phyloP scores from a whole-genome alignment of 1,139 yeast genomes.

The Taphrina pruni region DNA sequence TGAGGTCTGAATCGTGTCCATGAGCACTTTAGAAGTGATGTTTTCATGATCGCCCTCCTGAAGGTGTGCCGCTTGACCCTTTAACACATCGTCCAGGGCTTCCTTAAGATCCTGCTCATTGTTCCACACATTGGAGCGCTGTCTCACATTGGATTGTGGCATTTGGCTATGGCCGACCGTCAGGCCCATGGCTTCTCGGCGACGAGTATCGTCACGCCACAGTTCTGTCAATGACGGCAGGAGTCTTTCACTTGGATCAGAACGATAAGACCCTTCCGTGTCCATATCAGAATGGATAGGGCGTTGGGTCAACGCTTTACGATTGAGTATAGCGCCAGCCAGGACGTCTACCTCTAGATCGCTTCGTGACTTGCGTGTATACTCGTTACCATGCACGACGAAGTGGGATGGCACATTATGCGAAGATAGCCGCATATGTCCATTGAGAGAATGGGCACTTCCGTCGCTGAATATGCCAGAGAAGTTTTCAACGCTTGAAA shows the following conservation, averaged over 20 bases:
- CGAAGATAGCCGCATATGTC: conserved; percentile 11
- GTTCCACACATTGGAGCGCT: conserved; percentile 36
- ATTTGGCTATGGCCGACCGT: conserved; percentile 4
- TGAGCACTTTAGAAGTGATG: neutral
- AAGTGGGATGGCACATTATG: conserved; percentile 39
- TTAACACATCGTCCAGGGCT: conserved; percentile 20
- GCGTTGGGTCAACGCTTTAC: conserved; percentile 57
- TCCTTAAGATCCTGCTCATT: conserved; percentile 32
- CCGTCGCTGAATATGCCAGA: conserved; percentile 11
- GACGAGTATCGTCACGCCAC: conserved; percentile 65
- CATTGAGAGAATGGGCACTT: conserved; percentile 37
- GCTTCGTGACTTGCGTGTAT: conserved; percentile 64
- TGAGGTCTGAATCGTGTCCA: conserved; percentile 12
- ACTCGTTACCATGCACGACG: conserved; percentile 46
- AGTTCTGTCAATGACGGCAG: conserved; percentile 67
- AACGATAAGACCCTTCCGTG: conserved; percentile 51
- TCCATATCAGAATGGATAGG: conserved; percentile 60
- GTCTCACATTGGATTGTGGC: conserved; percentile 39
- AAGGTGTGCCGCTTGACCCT: neutral
- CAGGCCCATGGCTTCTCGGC: conserved; percentile 54
- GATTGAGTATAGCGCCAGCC: conserved; percentile 65
- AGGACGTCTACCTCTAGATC: conserved; percentile 72
- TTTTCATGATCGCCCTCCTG: neutral
- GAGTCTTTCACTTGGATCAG: conserved; percentile 51
- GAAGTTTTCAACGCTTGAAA: conserved; percentile 4